Conservation (phyloP, 2,329 filamentous ascomycete species). For the Colletotrichum sojae region DNA sequence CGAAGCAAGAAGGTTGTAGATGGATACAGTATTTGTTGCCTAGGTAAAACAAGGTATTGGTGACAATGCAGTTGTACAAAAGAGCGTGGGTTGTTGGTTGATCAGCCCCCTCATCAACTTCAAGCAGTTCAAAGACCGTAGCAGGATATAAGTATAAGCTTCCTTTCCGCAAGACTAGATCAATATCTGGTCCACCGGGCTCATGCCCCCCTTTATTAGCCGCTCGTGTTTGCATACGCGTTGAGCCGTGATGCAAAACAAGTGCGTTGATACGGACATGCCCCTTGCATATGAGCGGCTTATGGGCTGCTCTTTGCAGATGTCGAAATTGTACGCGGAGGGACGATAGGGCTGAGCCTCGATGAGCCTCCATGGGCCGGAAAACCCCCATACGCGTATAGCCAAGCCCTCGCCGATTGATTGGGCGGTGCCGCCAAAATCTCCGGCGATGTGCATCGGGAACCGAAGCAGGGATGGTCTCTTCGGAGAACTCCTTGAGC, state of each 20-base stretch:
- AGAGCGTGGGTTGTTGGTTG: too few relatives aligned
- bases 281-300: constrained; percentile 11
- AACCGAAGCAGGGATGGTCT: background rate
- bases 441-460: background rate
- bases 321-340: constrained; percentile 36
- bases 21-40: too few relatives aligned
- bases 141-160: constrained; percentile 10
- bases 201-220: constrained; percentile 5
- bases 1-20: too few relatives aligned
- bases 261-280: background rate
- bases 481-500: constrained; percentile 9
- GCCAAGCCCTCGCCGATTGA: background rate
- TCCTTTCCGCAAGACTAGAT: background rate
- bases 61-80: too few relatives aligned
- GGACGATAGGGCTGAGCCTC: constrained; percentile 31
- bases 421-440: background rate
- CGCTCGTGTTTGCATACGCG: constrained; percentile 16
- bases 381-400: constrained; percentile 32
- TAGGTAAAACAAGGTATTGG: too few relatives aligned
- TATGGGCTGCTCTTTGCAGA: constrained; percentile 21
- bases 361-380: background rate
- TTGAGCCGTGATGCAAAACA: constrained; percentile 14
- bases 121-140: background rate
- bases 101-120: background rate
- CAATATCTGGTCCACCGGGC: background rate